Evolutionary conservation across 2,329 filamentous ascomycete species (phyloP), one percentile per base, ranked within the genome.

Genomic region (Pseudogymnoascus sp.): DNA sequence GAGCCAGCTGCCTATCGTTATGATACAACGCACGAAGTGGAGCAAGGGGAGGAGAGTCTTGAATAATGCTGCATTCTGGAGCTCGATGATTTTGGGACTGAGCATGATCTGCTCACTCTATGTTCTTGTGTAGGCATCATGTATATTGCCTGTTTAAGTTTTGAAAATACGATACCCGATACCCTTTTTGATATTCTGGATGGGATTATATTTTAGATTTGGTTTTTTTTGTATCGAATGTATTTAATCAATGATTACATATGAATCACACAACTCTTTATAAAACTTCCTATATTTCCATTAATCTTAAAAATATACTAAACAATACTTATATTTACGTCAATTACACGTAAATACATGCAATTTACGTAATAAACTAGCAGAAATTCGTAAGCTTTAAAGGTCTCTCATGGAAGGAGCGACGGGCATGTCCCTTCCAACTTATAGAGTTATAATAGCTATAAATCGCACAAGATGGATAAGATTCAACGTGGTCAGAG

Each of bases 1-100:
- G 95, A 78, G 96, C 66, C 95, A 99, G 80, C 83, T 97, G 69
- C 95, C 95, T 0, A 95, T 97, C 68, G 90, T 97, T n/a, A 85
- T 93, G 75, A 78, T 97, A 31, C 95, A 97, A 79, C 84, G 90
- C 66, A 92, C 89, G 3, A 84, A 81, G 65, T 91, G 86, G 79
- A 85, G 97, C 38, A 84, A 87, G 62, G 87, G 87, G 18, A 84
- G 85, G 68, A 86, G 86, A 72, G 88, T 93, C 31, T 78, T 96
- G 64, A 97, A 97, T 72, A 96, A 96, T 69, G 86, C 92, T 23
- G 88, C 90, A 66, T 96, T 96, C 73, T 96, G 93, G 93, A 88
- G 85, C 71, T 92, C 88, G 23, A 96, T 96, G 90, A 91, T 96
- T 68, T 72, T 95, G 60, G 93, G 93, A 0, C 76, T 96, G 65